These are phyloP conservation scores for Hypholoma sublateritium DNA, from an alignment of 768 basidiomycete genomes.

Conservation along the genomic window DNA sequence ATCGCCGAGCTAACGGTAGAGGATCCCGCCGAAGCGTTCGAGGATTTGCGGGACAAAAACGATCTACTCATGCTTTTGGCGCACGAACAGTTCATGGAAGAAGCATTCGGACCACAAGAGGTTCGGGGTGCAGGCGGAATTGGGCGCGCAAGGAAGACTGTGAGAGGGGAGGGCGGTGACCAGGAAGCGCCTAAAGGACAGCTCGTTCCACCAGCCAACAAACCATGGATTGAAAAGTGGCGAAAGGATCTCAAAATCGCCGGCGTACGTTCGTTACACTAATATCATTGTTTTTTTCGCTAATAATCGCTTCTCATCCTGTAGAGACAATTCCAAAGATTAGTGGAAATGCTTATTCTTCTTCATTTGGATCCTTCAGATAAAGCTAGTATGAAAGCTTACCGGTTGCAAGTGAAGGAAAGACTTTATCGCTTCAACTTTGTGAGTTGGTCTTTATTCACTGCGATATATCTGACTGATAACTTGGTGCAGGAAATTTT, in stretches of 20 bases:
- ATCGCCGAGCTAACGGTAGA: conserved; percentile 96
- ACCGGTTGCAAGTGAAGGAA: conserved; percentile 91
- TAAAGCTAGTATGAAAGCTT: conserved; percentile 54
- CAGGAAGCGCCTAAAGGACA: conserved; percentile 44
- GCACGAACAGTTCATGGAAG: conserved; percentile 64
- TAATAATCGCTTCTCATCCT: background rate
- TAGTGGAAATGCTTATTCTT: conserved; percentile 89
- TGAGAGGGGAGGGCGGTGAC: conserved; percentile 27
- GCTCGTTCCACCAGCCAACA: conserved; percentile 77
- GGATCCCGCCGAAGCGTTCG: conserved; percentile 97
- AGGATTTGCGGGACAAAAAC: conserved; percentile 91
- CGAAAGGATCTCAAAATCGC: conserved; percentile 87
- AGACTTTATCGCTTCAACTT: conserved; percentile 94
- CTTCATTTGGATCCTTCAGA: conserved; percentile 66
- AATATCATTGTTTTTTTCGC: conserved; percentile 5
- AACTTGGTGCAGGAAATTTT: conserved; percentile 69
- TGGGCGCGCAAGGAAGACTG: conserved; percentile 42
- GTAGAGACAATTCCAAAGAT: conserved; percentile 90
- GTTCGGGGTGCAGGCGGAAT: conserved; percentile 48
- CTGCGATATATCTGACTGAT: background rate
- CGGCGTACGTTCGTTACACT: conserved; percentile 57
- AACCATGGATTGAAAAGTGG: conserved; percentile 77
- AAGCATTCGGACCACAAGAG: conserved; percentile 57
- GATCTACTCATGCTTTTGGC: conserved; percentile 80
- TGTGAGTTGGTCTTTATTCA: conserved; percentile 44